Evolutionary conservation across 2,329 filamentous ascomycete genomes (phyloP).

Genomic region (Ampelomyces quisqualis): DNA sequence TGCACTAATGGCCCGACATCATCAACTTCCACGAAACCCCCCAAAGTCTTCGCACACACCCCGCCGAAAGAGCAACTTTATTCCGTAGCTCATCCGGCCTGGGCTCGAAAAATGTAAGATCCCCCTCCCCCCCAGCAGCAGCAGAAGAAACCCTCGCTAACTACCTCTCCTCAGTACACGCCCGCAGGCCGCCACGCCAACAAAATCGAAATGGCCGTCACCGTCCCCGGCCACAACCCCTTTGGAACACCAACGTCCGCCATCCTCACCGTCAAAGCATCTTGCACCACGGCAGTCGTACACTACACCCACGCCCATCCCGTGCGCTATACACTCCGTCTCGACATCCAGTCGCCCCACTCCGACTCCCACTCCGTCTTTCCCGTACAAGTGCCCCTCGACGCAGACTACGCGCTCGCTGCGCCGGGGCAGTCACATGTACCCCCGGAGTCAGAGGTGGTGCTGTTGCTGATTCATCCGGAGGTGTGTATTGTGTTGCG

Average conservation of each 20-base stretch:
- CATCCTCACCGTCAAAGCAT: conserved; percentile 12
- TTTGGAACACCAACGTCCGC: conserved; percentile 14
- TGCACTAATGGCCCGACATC: conserved; percentile 18
- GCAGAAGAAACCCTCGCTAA: no score
- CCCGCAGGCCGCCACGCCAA: background rate
- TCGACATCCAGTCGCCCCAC: background rate
- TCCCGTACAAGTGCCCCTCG: conserved; percentile 7
- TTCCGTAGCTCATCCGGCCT: background rate
- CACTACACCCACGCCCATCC: conserved; percentile 11
- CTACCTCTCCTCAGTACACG: background rate
- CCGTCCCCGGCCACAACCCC: conserved; percentile 13
- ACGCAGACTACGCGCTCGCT: conserved; percentile 15
- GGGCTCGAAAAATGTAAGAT: no score
- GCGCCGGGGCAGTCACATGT: conserved; percentile 4
- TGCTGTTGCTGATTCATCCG: conserved; percentile 15
- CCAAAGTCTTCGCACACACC: background rate
- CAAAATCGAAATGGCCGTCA: conserved; percentile 5
- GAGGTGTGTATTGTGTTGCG: conserved; percentile 14
- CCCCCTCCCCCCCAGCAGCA: no score
- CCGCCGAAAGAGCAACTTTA: background rate
- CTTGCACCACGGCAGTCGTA: conserved; percentile 7
- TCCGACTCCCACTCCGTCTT: background rate
- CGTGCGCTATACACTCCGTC: conserved; percentile 8
- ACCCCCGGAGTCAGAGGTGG: conserved; percentile 3
- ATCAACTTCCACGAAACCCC: conserved; percentile 8